These are phyloP conservation scores for Ogataea degrootiae DNA, from an alignment of 805 yeast species.

Conservation along the genomic window DNA sequence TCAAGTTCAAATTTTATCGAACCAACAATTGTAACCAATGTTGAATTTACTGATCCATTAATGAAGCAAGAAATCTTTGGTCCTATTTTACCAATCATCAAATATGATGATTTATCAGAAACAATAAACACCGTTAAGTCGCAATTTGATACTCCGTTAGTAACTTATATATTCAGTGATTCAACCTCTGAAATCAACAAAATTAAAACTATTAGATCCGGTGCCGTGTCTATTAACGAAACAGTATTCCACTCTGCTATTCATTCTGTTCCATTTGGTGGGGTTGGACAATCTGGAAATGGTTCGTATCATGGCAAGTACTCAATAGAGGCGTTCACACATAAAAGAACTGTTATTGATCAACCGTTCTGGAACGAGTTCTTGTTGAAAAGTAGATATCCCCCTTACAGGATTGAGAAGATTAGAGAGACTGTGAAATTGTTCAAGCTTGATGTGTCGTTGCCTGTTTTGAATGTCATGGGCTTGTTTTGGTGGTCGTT, in stretches of 20 bases:
- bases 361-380: slow-evolving; percentile 62
- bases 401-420: slow-evolving; percentile 47
- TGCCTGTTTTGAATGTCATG: neutral
- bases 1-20: slow-evolving; percentile 45
- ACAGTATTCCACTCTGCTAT: slow-evolving; percentile 66
- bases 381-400: slow-evolving; percentile 56
- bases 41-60: slow-evolving; percentile 58
- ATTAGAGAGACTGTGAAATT: neutral
- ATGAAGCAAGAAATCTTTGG: slow-evolving; percentile 82
- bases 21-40: slow-evolving; percentile 70
- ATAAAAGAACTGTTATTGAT: slow-evolving; percentile 60
- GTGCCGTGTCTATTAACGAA: slow-evolving; percentile 71
- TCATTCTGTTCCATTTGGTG: slow-evolving; percentile 77
- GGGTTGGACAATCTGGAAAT: slow-evolving; percentile 77
- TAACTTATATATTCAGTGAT: slow-evolving; percentile 63
- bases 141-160: slow-evolving; percentile 76
- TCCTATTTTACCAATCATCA: slow-evolving; percentile 74
- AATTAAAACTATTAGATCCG: slow-evolving; percentile 62
- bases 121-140: slow-evolving; percentile 42
- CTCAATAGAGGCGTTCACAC: slow-evolving; percentile 71
- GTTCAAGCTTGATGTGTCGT: neutral
- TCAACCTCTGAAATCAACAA: slow-evolving; percentile 42
- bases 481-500: neutral
- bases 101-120: slow-evolving; percentile 41
- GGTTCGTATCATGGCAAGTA: slow-evolving; percentile 78